Evolutionary conservation across 1,284 basidiomycete genomes (phyloP).

Genomic region (Takashimella koratensis): DNA sequence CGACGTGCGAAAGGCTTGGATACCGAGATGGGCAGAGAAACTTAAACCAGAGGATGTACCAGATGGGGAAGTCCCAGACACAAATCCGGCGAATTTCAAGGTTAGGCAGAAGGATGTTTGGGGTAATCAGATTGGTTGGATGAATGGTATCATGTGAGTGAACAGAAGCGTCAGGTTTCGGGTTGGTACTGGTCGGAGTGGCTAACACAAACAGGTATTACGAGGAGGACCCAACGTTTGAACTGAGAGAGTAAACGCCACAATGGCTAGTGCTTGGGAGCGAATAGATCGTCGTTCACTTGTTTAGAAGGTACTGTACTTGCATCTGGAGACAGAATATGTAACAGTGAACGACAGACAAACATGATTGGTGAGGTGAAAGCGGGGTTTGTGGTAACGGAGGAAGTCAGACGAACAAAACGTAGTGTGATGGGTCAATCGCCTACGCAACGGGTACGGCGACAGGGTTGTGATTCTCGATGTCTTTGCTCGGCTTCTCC

Average conservation of each 20-base stretch:
- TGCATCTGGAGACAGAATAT: no score
- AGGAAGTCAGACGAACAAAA: no score
- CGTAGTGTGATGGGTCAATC: no score
- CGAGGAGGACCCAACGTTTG: constrained; percentile 1
- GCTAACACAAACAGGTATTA: constrained; percentile 2
- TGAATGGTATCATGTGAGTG: constrained; percentile 27
- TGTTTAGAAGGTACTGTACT: no score
- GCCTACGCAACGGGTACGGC: no score
- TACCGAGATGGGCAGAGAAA: constrained; percentile 34
- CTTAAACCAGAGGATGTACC: constrained; percentile 24
- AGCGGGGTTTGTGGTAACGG: no score
- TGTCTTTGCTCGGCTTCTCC: no score
- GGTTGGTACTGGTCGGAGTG: neutral
- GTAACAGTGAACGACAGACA: no score
- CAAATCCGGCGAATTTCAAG: constrained; percentile 28
- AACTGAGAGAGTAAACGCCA: neutral
- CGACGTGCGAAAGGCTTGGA: constrained; percentile 33
- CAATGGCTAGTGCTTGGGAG: no score
- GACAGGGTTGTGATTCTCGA: no score
- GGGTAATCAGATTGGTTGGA: constrained; percentile 39
- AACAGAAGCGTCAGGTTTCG: constrained; percentile 9
- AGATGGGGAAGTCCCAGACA: constrained; percentile 30
- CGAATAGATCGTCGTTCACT: no score
- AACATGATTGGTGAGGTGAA: no score
- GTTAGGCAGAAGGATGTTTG: constrained; percentile 29